Evolutionary conservation across 2,329 filamentous ascomycete genomes (phyloP).

Genomic region (Colletotrichum magnum): DNA sequence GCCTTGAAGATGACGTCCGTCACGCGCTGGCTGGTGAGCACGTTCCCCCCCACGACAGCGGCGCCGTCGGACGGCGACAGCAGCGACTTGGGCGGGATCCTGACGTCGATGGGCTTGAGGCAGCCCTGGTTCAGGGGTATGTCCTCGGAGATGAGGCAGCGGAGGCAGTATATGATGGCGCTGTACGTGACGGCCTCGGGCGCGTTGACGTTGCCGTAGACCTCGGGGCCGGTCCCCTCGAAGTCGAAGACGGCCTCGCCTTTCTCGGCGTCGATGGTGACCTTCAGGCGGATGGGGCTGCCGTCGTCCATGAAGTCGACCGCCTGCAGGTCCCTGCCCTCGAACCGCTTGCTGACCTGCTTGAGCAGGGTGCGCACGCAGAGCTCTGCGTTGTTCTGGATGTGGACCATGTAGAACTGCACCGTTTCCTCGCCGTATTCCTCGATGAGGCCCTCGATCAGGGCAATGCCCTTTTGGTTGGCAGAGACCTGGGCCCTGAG

Average conservation of each 20-base stretch:
- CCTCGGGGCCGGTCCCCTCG: conserved; percentile 82
- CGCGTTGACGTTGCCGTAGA: conserved; percentile 86
- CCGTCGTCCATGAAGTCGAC: conserved; percentile 90
- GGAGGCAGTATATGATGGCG: conserved; percentile 89
- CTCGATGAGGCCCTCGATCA: conserved; percentile 81
- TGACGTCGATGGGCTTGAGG: conserved; percentile 80
- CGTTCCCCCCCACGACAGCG: conserved; percentile 87
- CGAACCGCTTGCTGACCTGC: conserved; percentile 77
- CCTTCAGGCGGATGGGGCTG: conserved; percentile 79
- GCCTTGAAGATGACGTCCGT: conserved; percentile 71
- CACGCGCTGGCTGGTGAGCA: conserved; percentile 64
- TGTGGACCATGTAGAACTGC: conserved; percentile 86
- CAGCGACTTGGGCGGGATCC: conserved; percentile 80
- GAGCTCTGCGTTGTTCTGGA: conserved; percentile 84
- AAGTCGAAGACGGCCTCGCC: conserved; percentile 88
- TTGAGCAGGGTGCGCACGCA: conserved; percentile 82
- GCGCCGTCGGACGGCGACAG: conserved; percentile 82
- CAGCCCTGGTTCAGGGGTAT: conserved; percentile 90
- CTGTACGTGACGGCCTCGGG: conserved; percentile 86
- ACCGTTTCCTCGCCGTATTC: conserved; percentile 86
- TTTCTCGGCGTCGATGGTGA: conserved; percentile 81
- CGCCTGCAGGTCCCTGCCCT: conserved; percentile 78
- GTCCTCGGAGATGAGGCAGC: conserved; percentile 83
- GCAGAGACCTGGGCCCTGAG: conserved; percentile 87
- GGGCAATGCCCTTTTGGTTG: conserved; percentile 87